Percentiles rank a stretch among this genome's conserved stretches.
Evolutionary conservation across 306 rosid genomes (phyloP).

Genomic region (Pyrus betulifolia): DNA sequence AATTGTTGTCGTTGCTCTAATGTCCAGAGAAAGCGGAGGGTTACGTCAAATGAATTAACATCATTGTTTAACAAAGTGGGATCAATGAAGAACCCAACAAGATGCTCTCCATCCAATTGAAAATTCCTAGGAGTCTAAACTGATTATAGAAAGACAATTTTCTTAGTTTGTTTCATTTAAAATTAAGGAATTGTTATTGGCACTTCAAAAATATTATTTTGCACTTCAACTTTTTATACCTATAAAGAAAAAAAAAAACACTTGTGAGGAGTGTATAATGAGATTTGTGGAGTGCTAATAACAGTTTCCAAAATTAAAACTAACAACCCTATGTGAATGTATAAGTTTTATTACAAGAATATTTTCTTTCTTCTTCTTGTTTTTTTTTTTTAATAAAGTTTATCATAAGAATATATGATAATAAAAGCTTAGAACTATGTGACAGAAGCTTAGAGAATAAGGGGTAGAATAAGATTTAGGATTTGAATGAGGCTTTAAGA

Average conservation of each 20-base stretch:
- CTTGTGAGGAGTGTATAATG: too few relatives aligned
- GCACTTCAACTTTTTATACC: too few relatives aligned
- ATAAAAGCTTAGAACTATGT: too few relatives aligned
- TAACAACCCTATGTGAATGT: not conserved
- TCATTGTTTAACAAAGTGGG: not conserved
- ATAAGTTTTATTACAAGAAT: not conserved
- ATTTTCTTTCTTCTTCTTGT: not conserved
- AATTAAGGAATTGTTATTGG: not conserved
- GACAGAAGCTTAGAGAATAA: too few relatives aligned
- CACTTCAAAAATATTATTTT: too few relatives aligned
- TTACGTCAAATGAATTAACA: not conserved
- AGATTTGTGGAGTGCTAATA: too few relatives aligned
- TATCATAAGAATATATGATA: not conserved
- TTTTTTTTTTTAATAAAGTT: not conserved
- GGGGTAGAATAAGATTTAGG: too few relatives aligned
- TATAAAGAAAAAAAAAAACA: too few relatives aligned
- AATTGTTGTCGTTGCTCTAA: not conserved
- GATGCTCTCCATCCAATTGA: constrained; percentile 6
- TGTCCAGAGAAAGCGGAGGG: not conserved
- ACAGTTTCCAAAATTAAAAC: not conserved
- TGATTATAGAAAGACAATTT: not conserved
- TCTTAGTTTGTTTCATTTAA: not conserved
- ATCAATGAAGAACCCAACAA: not conserved
- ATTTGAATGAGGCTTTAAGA: too few relatives aligned
- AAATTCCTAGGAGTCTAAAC: constrained; percentile 1